Evolutionary conservation across 1,139 yeast species (phyloP), one percentile per base, ranked within the genome.

Genomic region (Candida sp.): DNA sequence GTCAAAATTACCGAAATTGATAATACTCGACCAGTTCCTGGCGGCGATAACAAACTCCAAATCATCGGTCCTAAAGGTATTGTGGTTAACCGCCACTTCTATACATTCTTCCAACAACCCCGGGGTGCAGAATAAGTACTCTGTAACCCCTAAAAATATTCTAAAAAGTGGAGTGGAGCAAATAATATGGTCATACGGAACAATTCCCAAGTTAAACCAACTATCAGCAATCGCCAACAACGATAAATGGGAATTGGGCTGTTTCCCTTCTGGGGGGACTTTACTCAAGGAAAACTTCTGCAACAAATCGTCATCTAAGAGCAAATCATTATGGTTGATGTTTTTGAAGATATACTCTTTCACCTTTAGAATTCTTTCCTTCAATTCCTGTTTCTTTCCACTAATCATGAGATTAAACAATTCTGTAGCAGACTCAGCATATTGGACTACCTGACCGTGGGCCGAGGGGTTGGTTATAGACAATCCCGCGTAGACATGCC

Each of bases 401-500:
- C 83, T 85, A 35, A 91, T 77, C 88, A 91, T 89, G 54, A 93
- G 66, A 29, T 91, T 81, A 61, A 86, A 91, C 39, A 93, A 69
- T 43, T 87, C 95, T 0, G 95, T 84, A 1, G 87, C 84, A 2
- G 96, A 87, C 40, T 81, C 77, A 2, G 98, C 87, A 60, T 91
- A 93, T 61, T 91, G 98, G 47, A 88, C 73, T 19, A 95, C 86
- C 64, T 93, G 99, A 35, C 77, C 80, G 58, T 91, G 97, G 0
- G 99, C 98, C 25, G 93, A 81, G 0, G 97, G 97, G 59, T 93
- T 93, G 3, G 97, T 87, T 49, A 93, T 91, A 8, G 98, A 97
- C 54, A 93, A 73, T 0, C 99, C 99, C 4, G 99, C 99, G 59
- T 93, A 93, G 22, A 93, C 99, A 59, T 93, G 99, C 96, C 97